Evolutionary conservation across 2,329 filamentous ascomycete genomes (phyloP), one percentile per base, ranked within the genome.

Genomic region (Talaromyces sp.): DNA sequence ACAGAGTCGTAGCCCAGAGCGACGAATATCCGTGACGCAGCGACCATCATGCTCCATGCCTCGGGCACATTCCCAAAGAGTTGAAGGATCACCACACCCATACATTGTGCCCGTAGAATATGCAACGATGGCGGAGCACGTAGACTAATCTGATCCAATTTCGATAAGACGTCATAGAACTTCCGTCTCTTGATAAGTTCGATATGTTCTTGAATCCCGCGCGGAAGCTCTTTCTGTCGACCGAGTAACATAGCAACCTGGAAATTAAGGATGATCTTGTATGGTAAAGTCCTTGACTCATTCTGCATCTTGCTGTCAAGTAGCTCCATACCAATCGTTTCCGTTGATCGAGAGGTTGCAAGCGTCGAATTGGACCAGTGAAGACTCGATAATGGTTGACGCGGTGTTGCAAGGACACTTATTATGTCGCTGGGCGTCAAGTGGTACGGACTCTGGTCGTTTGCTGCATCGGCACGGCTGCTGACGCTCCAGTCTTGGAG

Each of bases 21-120:
- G 4, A 69, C 63, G 9, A 74, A 70, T 27, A 70, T 67, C 22
- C 69, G 72, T 41, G 73, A 69, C 5, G 70, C 73, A 19, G 65
- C 54, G 7, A 45, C 50, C 59, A 65, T 39, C 41, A 58, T 62
- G 9, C 41, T 43, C 50, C 63, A 57, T 60, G 61, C 56, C 24
- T 39, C 41, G 3, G 41, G 49, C 9, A 60, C 24, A 49, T 64
- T 56, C 52, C 16, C 72, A 13, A 62, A 43, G 35, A 41, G 49
- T 33, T 65, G 70, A 19, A 57, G 35, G 14, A 62, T 37, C 11
- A 24, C 41, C 11, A 62, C 50, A n/a, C 59, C 41, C 7, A 62
- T 56, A 43, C 58, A 65, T 33, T 65, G 58, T 49, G 41, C 63
- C 14, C 37, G 59, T 11, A 65, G 63, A 41, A 65, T 8, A 62